Base-by-base conservation (phyloP, 1,284 basidiomycete species). In the Marasmius sp. region DNA sequence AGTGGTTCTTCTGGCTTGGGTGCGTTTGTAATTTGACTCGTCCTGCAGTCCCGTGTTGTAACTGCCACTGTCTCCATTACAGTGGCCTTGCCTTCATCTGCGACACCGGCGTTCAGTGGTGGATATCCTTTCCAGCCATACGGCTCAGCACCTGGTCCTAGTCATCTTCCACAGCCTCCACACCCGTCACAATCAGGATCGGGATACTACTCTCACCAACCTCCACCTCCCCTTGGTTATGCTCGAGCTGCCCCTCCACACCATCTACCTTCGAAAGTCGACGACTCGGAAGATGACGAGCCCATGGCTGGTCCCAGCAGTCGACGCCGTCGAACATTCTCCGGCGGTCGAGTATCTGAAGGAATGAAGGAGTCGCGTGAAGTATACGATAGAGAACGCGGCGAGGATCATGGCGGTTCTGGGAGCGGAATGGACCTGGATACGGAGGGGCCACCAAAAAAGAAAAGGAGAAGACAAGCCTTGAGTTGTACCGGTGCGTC, bases 401-500 rank as follows among this genome's bases (percentile, higher is more conserved):
- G 45, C 8, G 45, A 47, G 16, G 45, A 58, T 11, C 55, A n/a
- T n/a, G 20, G 39, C 36, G 62, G 57, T 18, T 58, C 54, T 33
- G 62, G 58, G 5, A 52, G 27, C 16, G 62, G 58, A 27, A 27
- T 27, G 27, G 62, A 58, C 41, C 36, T 51, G 7, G 62, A 64
- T 37, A 10, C 39, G 37, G 54, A 64, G 57, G 64, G 62, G 14
- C 64, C 65, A n/a, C 65, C 63, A 10, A 66, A 66, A 59, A 66
- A 66, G 64, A 66, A 66, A 38, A 39, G 65, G 18, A 51, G 65
- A 37, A 34, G 65, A 37, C 65, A 66, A 58, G 65, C 65, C 14
- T 54, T 66, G 22, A 64, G 63, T 48, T 66, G 65, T 54, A 66
- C 65, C 1, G 65, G 65, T 66, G 33, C 49, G 59, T 57, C 34